Evolutionary conservation across 2,329 filamentous ascomycete species (phyloP), one percentile per base, ranked within the genome.

Genomic region (Raffaelea ambrosiae): DNA sequence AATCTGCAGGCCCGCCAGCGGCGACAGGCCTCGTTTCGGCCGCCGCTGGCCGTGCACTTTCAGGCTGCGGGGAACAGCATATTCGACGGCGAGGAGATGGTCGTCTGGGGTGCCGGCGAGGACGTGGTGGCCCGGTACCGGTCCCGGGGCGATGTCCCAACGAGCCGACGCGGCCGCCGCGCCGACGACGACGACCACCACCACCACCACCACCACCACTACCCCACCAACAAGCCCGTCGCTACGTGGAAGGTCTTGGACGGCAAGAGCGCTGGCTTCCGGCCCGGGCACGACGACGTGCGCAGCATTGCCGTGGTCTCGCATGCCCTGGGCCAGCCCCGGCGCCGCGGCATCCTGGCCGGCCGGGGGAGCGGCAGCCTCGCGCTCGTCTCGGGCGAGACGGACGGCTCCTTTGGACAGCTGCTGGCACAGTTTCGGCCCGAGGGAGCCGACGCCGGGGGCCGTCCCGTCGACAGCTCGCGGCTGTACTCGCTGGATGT

Each of bases 391-490:
- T 70, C 69, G 3, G 63, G 63, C 8, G 61, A 61, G 21, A 55
- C 62, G 0, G 59, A 63, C 31, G 53, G 48, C 14, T 18, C 41
- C 8, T 54, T 54, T 47, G 50, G 52, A 16, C 41, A n/a, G 4
- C 2, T 18, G 5, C 39, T 54, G 29, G 46, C 50, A 3, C 43
- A 29, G 5, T 54, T 52, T 59, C 73, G 86, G 54, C 68, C 76
- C 33, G 4, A 89, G 88, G 77, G 88, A 61, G 89, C 88, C 39
- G 93, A 87, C 3, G 85, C 84, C 7, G 89, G 5, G 13, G 31
- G 5, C 40, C 13, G 22, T 3, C 22, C 60, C 88, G 88, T 18
- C 88, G 88, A 39, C 39, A 48, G 48, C 33, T 40, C 47, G 33
- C 50, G 50, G 14, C 61, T 71, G 26, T 64, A 61, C 43, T 60